Conservation (phyloP, 140 eudicot species). For the Senecio squalidus region DNA sequence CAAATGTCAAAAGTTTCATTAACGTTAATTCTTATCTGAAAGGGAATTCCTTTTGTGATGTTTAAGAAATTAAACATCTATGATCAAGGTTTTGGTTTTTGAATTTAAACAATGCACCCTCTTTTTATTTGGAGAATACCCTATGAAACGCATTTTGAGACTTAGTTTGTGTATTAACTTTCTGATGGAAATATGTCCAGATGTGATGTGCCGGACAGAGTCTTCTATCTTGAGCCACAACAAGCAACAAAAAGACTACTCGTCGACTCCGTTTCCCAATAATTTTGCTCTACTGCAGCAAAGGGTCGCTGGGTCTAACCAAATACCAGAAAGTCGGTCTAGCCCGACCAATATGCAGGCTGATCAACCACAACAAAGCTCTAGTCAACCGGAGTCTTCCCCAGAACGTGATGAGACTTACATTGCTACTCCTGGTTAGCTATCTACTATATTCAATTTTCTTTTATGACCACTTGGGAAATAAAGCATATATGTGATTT, state of each 20-base stretch:
- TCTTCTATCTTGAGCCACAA: slow-evolving; percentile 13
- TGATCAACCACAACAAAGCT: too few relatives aligned
- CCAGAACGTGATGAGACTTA: slow-evolving; percentile 23
- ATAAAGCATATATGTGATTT: slow-evolving; percentile 5
- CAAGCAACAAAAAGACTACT: slow-evolving; percentile 19
- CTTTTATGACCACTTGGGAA: neutral
- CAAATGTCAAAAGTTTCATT: too few relatives aligned
- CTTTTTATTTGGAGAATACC: too few relatives aligned
- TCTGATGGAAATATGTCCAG: neutral
- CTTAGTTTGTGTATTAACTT: neutral
- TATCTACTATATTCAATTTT: slow-evolving; percentile 7
- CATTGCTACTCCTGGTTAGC: slow-evolving; percentile 7
- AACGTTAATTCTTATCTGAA: too few relatives aligned
- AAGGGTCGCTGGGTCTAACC: slow-evolving; percentile 12
- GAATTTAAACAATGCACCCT: too few relatives aligned
- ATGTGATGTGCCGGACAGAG: neutral
- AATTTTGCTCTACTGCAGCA: slow-evolving; percentile 13
- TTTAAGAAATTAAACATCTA: too few relatives aligned
- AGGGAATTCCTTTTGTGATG: too few relatives aligned
- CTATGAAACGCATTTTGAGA: too few relatives aligned
- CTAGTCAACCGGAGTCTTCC: slow-evolving; percentile 18
- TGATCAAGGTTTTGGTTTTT: too few relatives aligned
- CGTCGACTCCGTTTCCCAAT: slow-evolving; percentile 11
- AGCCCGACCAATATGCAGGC: slow-evolving; percentile 11
- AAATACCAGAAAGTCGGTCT: slow-evolving; percentile 15